phyloP scores from a whole-genome alignment of 139 green algal genomes.

The Dunaliella primolecta region DNA sequence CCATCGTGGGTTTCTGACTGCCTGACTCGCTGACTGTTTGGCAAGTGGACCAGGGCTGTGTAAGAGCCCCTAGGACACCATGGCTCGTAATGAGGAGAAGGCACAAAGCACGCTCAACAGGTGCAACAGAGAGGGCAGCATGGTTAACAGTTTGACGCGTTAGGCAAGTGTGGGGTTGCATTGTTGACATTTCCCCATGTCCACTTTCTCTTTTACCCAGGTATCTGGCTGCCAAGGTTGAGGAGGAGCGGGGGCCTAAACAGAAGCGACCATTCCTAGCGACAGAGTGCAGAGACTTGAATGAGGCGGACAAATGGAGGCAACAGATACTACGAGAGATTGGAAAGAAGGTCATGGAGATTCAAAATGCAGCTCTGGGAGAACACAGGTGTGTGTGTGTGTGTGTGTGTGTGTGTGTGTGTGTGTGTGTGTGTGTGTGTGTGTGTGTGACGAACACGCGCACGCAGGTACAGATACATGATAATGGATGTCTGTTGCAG shows the following conservation, averaged over 20 bases:
- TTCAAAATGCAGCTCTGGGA: constrained; percentile 97
- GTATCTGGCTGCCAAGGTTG: constrained; percentile 75
- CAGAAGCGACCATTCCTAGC: constrained; percentile 85
- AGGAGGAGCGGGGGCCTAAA: constrained; percentile 59
- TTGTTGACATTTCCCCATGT: too few species aligned
- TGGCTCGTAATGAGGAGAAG: constrained; percentile 44
- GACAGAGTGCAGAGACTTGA: constrained; percentile 85
- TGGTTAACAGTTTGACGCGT: background rate
- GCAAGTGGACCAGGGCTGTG: too few species aligned
- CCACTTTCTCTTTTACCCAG: background rate
- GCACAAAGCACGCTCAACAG: constrained; percentile 96
- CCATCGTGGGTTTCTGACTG: too few species aligned
- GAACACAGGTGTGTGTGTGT: constrained; percentile 75
- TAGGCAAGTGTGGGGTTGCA: background rate
- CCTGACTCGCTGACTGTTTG: too few species aligned
- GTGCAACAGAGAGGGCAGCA: background rate
- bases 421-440: too few species aligned
- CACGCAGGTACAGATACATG: too few species aligned
- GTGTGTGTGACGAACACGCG: too few species aligned
- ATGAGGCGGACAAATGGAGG: constrained; percentile 94
- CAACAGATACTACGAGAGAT: constrained; percentile 96
- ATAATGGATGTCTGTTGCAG: too few species aligned
- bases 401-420: too few species aligned
- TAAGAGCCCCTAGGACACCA: background rate
- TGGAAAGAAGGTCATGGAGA: constrained; percentile 96